Percentiles rank a stretch among this genome's conserved stretches.
These are phyloP conservation scores for Paramecium pentaurelia DNA, from an alignment of 73 alveolate genomes.

Conservation along the genomic window DNA sequence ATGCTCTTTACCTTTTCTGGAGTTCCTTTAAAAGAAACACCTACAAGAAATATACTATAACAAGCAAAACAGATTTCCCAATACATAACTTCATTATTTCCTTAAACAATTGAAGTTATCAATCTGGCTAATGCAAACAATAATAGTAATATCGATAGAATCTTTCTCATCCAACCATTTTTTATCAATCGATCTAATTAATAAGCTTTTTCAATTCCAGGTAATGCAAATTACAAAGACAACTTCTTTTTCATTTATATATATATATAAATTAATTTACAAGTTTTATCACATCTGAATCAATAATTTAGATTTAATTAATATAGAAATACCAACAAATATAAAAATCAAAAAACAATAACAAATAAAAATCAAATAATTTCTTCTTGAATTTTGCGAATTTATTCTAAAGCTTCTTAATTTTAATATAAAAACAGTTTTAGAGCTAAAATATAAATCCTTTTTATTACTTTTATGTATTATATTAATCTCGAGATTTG, in stretches of 20 bases:
- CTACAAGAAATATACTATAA: background rate
- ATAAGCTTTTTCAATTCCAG: background rate
- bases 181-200: background rate
- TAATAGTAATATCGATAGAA: background rate
- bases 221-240: background rate
- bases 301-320: background rate
- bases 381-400: background rate
- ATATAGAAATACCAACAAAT: background rate
- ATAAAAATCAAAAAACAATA: background rate
- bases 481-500: background rate
- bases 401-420: background rate
- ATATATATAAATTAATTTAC: background rate
- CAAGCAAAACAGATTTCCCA: conserved; percentile 11
- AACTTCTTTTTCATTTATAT: background rate
- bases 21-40: background rate
- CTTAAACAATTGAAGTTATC: background rate
- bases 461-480: background rate
- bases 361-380: background rate
- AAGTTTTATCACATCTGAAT: background rate
- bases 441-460: background rate
- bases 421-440: background rate
- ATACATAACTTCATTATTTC: background rate
- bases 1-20: background rate
- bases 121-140: background rate
- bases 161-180: background rate